These are phyloP conservation scores for Eucalyptus erythrocorys DNA, from an alignment of 345 rosid genomes.

Conservation along the genomic window DNA sequence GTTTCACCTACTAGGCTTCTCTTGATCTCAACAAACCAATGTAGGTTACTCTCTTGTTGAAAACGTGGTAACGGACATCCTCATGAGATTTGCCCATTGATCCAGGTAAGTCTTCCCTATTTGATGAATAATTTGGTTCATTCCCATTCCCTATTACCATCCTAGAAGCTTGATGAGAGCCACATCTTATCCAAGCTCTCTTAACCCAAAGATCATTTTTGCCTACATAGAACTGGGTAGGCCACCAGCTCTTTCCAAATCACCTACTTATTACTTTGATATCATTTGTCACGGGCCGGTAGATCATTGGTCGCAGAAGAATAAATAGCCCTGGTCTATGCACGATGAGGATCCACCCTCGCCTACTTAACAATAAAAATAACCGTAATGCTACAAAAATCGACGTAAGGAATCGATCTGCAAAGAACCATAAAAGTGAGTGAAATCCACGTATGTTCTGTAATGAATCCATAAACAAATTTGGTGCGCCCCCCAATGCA, in stretches of 20 bases:
- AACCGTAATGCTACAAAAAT: background rate
- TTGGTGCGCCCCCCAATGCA: background rate
- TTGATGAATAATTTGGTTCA: background rate
- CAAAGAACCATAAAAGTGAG: background rate
- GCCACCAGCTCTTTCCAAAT: background rate
- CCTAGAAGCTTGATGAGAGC: background rate
- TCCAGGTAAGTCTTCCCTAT: background rate
- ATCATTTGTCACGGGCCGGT: background rate
- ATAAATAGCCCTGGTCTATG: background rate
- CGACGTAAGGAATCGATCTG: background rate
- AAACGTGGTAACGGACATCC: background rate
- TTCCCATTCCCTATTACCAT: background rate
- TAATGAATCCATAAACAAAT: background rate
- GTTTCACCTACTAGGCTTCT: background rate
- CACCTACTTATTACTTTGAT: background rate
- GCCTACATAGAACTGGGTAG: background rate
- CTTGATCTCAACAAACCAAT: background rate
- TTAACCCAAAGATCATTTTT: accelerated
- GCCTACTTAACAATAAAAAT: background rate
- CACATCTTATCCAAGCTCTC: background rate
- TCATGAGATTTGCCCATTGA: background rate
- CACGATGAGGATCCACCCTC: background rate
- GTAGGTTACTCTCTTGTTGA: background rate
- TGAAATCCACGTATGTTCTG: background rate
- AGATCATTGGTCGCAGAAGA: background rate